phyloP scores from a whole-genome alignment of 1,284 basidiomycete genomes.

The Thelephora terrestris region DNA sequence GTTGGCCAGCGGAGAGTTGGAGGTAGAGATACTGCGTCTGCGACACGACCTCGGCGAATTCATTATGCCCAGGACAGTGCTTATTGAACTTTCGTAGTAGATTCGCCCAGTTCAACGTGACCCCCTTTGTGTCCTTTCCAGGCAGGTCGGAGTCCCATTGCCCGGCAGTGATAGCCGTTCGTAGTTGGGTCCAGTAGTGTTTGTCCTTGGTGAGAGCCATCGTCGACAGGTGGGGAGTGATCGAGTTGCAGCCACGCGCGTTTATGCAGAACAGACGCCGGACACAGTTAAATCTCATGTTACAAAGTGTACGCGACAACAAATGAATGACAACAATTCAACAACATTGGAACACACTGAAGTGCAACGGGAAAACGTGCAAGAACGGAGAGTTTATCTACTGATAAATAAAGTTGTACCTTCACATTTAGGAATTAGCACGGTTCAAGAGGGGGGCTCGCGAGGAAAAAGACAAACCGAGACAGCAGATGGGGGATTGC shows the following conservation, averaged over 20 bases:
- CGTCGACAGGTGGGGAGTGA: not conserved
- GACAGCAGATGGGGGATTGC: slow-evolving; percentile 92
- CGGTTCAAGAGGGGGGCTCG: not conserved
- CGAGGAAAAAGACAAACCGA: slow-evolving; percentile 40
- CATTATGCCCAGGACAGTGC: slow-evolving; percentile 54
- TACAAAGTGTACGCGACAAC: too few relatives aligned
- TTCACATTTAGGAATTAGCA: slow-evolving; percentile 13
- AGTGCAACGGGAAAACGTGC: not conserved
- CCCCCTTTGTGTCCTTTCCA: slow-evolving; percentile 51
- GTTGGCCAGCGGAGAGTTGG: slow-evolving; percentile 38
- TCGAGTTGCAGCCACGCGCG: too few relatives aligned
- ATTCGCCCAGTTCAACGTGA: slow-evolving; percentile 63
- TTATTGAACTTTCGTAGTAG: slow-evolving; percentile 84
- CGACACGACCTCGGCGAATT: slow-evolving; percentile 56
- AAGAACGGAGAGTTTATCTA: slow-evolving; percentile 17
- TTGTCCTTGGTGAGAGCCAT: slow-evolving; percentile 48
- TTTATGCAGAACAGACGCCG: too few relatives aligned
- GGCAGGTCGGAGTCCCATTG: slow-evolving; percentile 53
- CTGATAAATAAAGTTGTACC: slow-evolving; percentile 67
- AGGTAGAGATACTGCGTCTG: slow-evolving; percentile 58
- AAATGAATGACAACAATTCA: too few relatives aligned
- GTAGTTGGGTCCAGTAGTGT: slow-evolving; percentile 67
- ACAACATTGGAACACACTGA: not conserved
- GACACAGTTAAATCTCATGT: too few relatives aligned
- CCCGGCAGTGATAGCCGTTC: slow-evolving; percentile 55